Evolutionary conservation across 1,284 basidiomycete genomes (phyloP), one percentile per base, ranked within the genome.

Genomic region (Schizopora paradoxa): DNA sequence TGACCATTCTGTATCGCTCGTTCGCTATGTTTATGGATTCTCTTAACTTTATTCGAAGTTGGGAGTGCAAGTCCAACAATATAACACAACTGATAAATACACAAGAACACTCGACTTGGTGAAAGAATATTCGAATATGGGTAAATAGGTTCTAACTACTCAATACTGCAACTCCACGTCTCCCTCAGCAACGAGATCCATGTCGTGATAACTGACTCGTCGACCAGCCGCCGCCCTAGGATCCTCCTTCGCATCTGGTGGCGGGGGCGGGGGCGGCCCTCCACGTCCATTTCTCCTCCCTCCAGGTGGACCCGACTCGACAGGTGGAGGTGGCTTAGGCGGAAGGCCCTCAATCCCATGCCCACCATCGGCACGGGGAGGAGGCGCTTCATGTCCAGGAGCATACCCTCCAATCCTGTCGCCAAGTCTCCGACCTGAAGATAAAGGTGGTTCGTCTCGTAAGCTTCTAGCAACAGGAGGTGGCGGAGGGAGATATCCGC

Each of bases 101-200:
- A 40, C 34, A 13, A 40, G 16, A 11, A 23, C 21, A 40, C 14
- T 40, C 2, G 22, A 18, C 8, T 11, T 36, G 23, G 37, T 22
- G 10, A 40, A 10, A 26, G 23, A 3, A 23, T 3, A 14, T 23
- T 8, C 14, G 37, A 23, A n/a, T n/a, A n/a, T n/a, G n/a, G n/a
- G n/a, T n/a, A n/a, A n/a, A n/a, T 4, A 23, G n/a, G 26, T 23
- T 21, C 26, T 18, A 14, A 58, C 58, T 62, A 56, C 57, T 76
- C 68, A 86, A 63, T 86, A 86, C 56, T 73, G 78, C 67, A 87
- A 65, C 65, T 87, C 86, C 51, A 90, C 79, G 60, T 90, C 86
- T 18, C 87, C 86, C 73, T 90, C 86, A 26, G 86, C 86, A 53
- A 90, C 87, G 58, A 85, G 66, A 66, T 90, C 86, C 83, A 90